These are phyloP conservation scores for Lentinula raphanica DNA, from an alignment of 768 basidiomycete genomes.

Conservation along the genomic window DNA sequence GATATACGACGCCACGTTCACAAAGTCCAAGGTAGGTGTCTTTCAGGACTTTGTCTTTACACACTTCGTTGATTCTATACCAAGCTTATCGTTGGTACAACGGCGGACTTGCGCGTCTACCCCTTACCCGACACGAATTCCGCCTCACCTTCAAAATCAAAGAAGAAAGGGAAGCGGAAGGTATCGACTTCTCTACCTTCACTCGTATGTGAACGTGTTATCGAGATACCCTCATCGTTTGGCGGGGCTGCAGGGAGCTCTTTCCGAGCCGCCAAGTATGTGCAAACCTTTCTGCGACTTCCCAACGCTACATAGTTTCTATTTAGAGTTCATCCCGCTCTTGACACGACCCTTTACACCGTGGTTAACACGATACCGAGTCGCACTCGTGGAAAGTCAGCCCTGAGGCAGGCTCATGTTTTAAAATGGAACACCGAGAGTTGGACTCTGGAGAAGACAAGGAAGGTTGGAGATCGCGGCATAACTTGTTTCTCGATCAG, in stretches of 20 bases:
- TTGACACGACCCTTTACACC: constrained; percentile 53
- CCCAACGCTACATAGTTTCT: not conserved
- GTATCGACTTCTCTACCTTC: constrained; percentile 15
- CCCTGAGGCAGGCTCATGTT: constrained; percentile 57
- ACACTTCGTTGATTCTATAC: not conserved
- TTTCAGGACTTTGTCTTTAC: constrained; percentile 5
- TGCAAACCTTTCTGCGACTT: not conserved
- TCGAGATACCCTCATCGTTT: constrained; percentile 49
- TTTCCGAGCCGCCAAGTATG: constrained; percentile 61
- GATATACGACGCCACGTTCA: constrained; percentile 84
- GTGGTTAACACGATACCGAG: constrained; percentile 64
- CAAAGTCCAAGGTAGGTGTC: constrained; percentile 49
- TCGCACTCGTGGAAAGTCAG: constrained; percentile 49
- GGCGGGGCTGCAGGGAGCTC: constrained; percentile 43
- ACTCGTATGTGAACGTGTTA: constrained; percentile 41
- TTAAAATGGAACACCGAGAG: constrained; percentile 68
- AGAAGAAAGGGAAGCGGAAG: constrained; percentile 42
- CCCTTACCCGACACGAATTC: constrained; percentile 34
- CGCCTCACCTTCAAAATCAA: constrained; percentile 22
- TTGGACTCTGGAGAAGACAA: constrained; percentile 61
- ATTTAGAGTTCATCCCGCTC: not conserved
- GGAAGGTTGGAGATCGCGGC: constrained; percentile 74
- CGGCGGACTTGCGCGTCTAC: constrained; percentile 59
- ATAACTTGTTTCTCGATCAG: constrained; percentile 88
- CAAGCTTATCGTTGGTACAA: constrained; percentile 66